Conservation (phyloP, 1,139 yeast genomes). For the Blastobotrys capitulatus region DNA sequence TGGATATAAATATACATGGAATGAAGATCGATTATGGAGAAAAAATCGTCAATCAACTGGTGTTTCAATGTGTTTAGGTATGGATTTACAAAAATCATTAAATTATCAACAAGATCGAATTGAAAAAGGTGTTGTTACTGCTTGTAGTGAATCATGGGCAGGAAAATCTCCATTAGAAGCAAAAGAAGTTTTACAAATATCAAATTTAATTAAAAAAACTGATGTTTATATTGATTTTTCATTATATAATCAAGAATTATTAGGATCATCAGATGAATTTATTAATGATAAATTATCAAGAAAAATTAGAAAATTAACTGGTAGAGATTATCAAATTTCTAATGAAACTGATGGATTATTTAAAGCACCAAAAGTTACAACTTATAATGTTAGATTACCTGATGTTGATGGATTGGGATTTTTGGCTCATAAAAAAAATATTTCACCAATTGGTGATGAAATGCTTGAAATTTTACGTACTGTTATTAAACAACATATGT, state of each 20-base stretch:
- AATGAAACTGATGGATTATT: neutral
- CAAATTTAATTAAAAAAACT: constrained; percentile 53
- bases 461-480: constrained; percentile 41
- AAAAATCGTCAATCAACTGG: constrained; percentile 78
- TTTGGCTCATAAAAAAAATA: constrained; percentile 63
- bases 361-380: neutral
- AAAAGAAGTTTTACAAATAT: constrained; percentile 60
- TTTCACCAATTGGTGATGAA: constrained; percentile 73
- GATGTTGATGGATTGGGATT: constrained; percentile 85
- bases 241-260: constrained; percentile 76
- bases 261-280: constrained; percentile 27
- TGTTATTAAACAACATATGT: constrained; percentile 3
- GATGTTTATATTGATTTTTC: constrained; percentile 77
- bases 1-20: constrained; percentile 84
- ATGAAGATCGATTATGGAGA: constrained; percentile 75
- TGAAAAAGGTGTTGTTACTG: constrained; percentile 1
- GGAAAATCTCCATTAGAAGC: constrained; percentile 79
- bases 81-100: constrained; percentile 83
- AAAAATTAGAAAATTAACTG: constrained; percentile 17
- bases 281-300: constrained; percentile 11
- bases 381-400: constrained; percentile 60
- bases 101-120: constrained; percentile 47
- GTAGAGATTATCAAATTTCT: constrained; percentile 50
- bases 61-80: constrained; percentile 64
- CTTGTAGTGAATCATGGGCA: constrained; percentile 39